phyloP scores from a whole-genome alignment of 768 basidiomycete genomes.

The Tylopilus felleus region DNA sequence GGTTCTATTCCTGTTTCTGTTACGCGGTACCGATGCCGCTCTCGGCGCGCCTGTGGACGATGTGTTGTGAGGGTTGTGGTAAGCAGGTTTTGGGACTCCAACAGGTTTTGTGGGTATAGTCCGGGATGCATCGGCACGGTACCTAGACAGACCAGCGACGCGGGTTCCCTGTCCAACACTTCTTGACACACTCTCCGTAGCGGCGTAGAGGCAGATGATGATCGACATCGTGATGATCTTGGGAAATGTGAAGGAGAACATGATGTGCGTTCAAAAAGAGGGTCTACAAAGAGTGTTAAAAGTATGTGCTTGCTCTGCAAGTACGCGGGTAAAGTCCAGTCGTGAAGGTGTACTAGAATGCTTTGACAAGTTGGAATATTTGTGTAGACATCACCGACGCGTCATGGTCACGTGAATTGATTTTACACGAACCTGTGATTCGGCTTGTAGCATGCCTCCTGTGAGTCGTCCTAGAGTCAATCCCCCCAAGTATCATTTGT shows the following conservation, averaged over 20 bases:
- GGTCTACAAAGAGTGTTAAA: neutral
- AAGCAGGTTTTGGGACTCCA: neutral
- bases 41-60: neutral
- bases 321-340: neutral
- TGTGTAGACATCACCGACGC: neutral
- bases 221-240: conserved; percentile 13
- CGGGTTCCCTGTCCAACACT: neutral
- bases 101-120: neutral
- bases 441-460: too few relatives aligned
- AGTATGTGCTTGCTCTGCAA: conserved; percentile 16
- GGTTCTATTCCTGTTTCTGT: neutral
- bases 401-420: conserved; percentile 4
- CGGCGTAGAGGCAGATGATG: conserved; percentile 11
- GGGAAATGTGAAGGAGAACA: conserved; percentile 7
- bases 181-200: conserved; percentile 6
- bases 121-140: neutral
- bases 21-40: neutral
- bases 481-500: too few relatives aligned
- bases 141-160: conserved; percentile 1
- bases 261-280: neutral
- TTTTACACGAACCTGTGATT: too few relatives aligned
- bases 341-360: neutral
- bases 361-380: neutral
- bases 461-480: too few relatives aligned
- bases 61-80: neutral